These are phyloP conservation scores for Neurospora sp. DNA, from an alignment of 495 filamentous ascomycete species.

Conservation along the genomic window DNA sequence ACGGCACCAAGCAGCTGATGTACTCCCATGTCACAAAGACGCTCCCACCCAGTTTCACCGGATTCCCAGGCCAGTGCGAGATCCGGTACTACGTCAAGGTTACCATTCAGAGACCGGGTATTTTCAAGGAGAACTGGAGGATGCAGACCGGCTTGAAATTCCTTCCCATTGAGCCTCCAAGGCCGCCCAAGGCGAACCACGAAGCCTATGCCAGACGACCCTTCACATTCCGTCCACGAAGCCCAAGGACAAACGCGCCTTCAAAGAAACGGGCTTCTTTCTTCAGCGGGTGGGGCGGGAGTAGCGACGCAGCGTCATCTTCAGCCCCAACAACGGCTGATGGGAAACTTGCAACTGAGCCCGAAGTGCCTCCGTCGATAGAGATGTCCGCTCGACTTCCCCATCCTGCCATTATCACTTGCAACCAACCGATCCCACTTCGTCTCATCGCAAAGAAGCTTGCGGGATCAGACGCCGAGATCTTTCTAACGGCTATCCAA, in stretches of 20 bases:
- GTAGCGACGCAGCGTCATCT: background rate
- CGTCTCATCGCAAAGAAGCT: constrained; percentile 67
- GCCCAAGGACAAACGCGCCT: constrained; percentile 1
- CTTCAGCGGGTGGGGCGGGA: background rate
- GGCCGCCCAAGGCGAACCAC: constrained; percentile 51
- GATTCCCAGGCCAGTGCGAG: constrained; percentile 72
- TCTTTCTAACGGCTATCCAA: constrained; percentile 70
- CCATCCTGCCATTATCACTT: constrained; percentile 80
- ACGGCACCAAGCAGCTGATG: constrained; percentile 40
- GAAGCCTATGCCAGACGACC: constrained; percentile 78
- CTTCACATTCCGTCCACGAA: constrained; percentile 55
- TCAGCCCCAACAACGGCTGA: background rate
- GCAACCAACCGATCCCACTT: constrained; percentile 74
- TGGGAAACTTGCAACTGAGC: background rate
- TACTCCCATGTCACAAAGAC: constrained; percentile 71
- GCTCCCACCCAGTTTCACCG: constrained; percentile 75
- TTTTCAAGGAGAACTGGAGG: constrained; percentile 81
- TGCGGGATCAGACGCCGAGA: constrained; percentile 47
- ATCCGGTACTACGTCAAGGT: constrained; percentile 91
- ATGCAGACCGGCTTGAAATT: constrained; percentile 58
- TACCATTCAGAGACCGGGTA: constrained; percentile 69
- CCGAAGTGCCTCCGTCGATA: constrained; percentile 26
- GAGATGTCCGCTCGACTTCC: constrained; percentile 75
- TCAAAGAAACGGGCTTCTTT: background rate
- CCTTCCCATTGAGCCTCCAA: constrained; percentile 83